Evolutionary conservation across 768 basidiomycete species (phyloP), one percentile per base, ranked within the genome.

Genomic region (Rhodocollybia butyracea): DNA sequence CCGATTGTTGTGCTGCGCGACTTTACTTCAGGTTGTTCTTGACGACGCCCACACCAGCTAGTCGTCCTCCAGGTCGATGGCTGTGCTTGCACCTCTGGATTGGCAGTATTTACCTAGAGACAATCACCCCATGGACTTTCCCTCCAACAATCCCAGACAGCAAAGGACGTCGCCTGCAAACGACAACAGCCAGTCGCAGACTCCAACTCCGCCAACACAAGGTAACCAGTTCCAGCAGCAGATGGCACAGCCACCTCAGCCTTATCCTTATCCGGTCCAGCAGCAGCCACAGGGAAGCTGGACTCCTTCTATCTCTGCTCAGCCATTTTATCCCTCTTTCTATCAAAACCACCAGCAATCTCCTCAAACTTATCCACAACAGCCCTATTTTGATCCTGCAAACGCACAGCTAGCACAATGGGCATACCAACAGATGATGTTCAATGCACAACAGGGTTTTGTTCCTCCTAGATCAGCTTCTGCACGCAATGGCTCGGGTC

Each of bases 351-450:
- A 79, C 60, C 77, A 79, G 59, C 77, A 74, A 48, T 76, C 76
- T 50, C 77, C 76, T 59, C 80, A 77, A 63, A 70, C 78, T 50
- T 84, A 81, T 68, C 76, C 77, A 38, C 77, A 73, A 63, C 68
- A 77, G 61, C 79, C 75, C 43, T 90, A 82, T 67, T 90, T 85
- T 63, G 88, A 91, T 69, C 88, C 86, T 13, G 70, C 81, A 11
- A 84, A 86, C 60, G 87, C 87, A 51, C 88, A 87, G 60, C 82
- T 90, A 54, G 86, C 89, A 3, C 88, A 89, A 68, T 93, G 91
- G 90, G 88, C 90, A 34, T 93, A 93, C 72, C 90, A 91, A 70
- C 90, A 92, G 64, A 91, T 92, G 90, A 85, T 93, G 84, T 88
- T 83, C 73, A 85, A 81, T 63, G 84, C 85, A 45, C 81, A 84